Evolutionary conservation across 441 rosid genomes (phyloP).

Genomic region (Sinapis alba): DNA sequence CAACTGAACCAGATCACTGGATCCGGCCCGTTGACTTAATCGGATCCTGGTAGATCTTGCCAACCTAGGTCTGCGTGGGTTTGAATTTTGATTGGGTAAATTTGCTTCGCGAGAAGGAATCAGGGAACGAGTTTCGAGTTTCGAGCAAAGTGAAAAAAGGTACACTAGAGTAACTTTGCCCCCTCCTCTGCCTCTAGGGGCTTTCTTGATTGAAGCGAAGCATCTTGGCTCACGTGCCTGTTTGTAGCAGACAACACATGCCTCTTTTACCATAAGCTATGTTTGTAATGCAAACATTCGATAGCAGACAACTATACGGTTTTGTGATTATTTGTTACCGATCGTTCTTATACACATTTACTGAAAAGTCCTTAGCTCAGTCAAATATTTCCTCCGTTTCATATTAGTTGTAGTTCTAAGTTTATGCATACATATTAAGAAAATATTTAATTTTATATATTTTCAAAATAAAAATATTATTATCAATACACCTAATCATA

Average conservation of each 20-base stretch:
- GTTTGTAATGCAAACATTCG: background rate
- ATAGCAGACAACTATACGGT: background rate
- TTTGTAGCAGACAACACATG: conserved; percentile 1
- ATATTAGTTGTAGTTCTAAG: too few relatives aligned
- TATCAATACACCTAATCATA: too few relatives aligned
- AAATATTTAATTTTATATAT: too few relatives aligned
- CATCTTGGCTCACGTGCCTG: background rate
- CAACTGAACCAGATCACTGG: background rate
- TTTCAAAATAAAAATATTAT: too few relatives aligned
- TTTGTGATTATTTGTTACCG: background rate
- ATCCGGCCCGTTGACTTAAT: background rate
- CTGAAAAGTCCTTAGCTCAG: background rate
- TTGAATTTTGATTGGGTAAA: conserved; percentile 28
- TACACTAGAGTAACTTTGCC: background rate
- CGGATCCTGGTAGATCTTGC: background rate
- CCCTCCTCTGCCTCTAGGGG: background rate
- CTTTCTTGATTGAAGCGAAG: background rate
- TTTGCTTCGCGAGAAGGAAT: conserved; percentile 17
- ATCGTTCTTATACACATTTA: background rate
- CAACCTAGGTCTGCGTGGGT: background rate
- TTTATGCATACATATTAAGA: too few relatives aligned
- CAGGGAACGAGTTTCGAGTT: conserved; percentile 1
- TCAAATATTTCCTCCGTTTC: too few relatives aligned
- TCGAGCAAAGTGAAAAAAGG: background rate
- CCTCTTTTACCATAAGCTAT: background rate